phyloP scores from a whole-genome alignment of 2,329 filamentous ascomycete species.

The Endoconidiophora laricicola region DNA sequence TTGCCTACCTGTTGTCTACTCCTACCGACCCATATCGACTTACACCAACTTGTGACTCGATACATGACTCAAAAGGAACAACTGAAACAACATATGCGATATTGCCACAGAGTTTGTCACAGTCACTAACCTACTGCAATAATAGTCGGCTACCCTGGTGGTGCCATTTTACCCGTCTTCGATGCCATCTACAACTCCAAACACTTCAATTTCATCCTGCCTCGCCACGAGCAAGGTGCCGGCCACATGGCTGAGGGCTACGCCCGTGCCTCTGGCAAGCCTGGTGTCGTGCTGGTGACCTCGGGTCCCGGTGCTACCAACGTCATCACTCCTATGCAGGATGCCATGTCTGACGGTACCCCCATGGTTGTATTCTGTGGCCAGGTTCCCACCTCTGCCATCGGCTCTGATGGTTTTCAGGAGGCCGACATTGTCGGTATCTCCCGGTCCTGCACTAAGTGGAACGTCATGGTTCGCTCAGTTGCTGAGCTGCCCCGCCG shows the following conservation, averaged over 20 bases:
- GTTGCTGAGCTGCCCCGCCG: conserved; percentile 80
- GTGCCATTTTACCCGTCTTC: conserved; percentile 93
- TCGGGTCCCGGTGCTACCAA: conserved; percentile 95
- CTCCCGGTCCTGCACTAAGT: conserved; percentile 89
- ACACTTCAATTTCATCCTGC: conserved; percentile 91
- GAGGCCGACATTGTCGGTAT: conserved; percentile 92
- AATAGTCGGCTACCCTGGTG: conserved; percentile 74
- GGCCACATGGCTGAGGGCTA: conserved; percentile 99
- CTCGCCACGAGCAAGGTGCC: conserved; percentile 90
- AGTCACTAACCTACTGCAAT: not conserved
- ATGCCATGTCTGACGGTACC: conserved; percentile 86
- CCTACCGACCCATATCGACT: not conserved
- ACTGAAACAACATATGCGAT: conserved; percentile 14
- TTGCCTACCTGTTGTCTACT: not conserved
- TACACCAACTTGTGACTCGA: too few species aligned
- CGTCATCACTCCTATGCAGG: conserved; percentile 89
- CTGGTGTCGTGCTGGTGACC: conserved; percentile 90
- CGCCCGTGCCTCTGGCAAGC: conserved; percentile 80
- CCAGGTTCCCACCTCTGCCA: conserved; percentile 77
- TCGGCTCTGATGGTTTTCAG: conserved; percentile 93
- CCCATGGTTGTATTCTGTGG: conserved; percentile 92
- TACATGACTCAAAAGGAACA: conserved; percentile 2
- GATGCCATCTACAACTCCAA: conserved; percentile 97
- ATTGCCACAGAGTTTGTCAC: too few species aligned
- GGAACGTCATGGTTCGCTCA: conserved; percentile 98